Conservation (phyloP, 805 yeast genomes). For the Monosporozyma unispora region DNA sequence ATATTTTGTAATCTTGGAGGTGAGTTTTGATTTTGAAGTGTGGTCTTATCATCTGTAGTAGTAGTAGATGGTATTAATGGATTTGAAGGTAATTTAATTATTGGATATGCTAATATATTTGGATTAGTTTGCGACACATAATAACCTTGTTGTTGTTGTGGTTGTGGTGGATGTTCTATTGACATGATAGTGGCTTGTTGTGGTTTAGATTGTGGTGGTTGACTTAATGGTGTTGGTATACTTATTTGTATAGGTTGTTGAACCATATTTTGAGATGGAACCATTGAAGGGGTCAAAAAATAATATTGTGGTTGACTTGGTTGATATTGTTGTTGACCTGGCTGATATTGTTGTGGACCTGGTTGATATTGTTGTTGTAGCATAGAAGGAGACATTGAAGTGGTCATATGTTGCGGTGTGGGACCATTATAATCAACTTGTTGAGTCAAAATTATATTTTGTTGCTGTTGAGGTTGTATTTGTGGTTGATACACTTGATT, state of each 20-base stretch:
- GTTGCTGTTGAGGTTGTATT: not conserved
- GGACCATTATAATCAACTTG: not conserved
- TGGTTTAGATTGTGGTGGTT: not conserved
- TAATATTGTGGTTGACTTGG: not conserved
- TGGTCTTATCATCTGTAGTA: no score
- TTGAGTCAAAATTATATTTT: not conserved
- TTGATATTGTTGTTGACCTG: not conserved
- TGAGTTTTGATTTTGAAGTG: no score
- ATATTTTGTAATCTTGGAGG: not conserved
- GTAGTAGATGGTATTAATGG: not conserved
- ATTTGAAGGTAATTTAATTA: not conserved
- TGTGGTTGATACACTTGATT: not conserved
- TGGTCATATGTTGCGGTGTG: not conserved
- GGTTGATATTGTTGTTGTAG: not conserved
- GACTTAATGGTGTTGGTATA: not conserved
- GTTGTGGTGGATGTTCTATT: not conserved
- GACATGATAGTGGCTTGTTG: not conserved
- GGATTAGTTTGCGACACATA: not conserved
- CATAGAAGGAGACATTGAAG: not conserved
- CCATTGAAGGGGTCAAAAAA: not conserved
- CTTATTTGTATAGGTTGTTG: not conserved
- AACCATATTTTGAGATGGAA: not conserved
- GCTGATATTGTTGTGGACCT: not conserved
- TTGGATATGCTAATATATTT: not conserved
- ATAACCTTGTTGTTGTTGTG: not conserved